Base-by-base conservation (phyloP, 2,329 filamentous ascomycete species). In the Lachnellula arida region DNA sequence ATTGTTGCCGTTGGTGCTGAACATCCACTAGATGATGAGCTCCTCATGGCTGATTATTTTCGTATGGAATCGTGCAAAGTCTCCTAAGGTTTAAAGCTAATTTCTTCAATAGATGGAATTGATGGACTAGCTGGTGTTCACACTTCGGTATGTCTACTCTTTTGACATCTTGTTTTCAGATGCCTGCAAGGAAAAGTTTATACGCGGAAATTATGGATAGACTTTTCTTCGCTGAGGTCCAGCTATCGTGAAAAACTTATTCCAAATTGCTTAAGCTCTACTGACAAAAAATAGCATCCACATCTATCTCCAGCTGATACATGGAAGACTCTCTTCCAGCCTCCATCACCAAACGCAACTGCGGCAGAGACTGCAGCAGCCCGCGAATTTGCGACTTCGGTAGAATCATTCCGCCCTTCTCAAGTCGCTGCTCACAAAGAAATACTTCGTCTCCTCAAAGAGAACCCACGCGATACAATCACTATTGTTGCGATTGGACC, bases 401-500 rank as follows among this genome's bases (percentile, higher is more conserved):
- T 75, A 74, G 63, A 75, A 71, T 73, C 81, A 78, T 99, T 97
- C 73, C 87, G 78, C 2, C 85, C 92, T 0, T 96, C 91, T 17
- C 84, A 85, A 65, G 74, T 76, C 5, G 84, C 84, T 1, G 85
- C 92, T 0, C 87, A 96, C 72, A 81, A 88, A 71, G 91, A 96
- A 73, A 97, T 99, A 50, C 81, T 99, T n/a, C 85, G 88, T 25
- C 78, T 96, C 48, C 81, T 99, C 19, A 81, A 80, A 54, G 88
- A 94, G 66, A 91, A 94, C 67, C 90, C 92, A 7, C 80, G 81
- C 5, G 85, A 91, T 68, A 94, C 89, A 1, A 85, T 99, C 65
- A 92, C 88, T n/a, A 89, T 99, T 68, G 84, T 96, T 39, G 89
- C 89, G 23, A 80, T 97, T 49, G 94, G 94, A 0, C 94, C 94